Conservation (phyloP, 2,329 filamentous ascomycete genomes). For the Venturia carpophila region DNA sequence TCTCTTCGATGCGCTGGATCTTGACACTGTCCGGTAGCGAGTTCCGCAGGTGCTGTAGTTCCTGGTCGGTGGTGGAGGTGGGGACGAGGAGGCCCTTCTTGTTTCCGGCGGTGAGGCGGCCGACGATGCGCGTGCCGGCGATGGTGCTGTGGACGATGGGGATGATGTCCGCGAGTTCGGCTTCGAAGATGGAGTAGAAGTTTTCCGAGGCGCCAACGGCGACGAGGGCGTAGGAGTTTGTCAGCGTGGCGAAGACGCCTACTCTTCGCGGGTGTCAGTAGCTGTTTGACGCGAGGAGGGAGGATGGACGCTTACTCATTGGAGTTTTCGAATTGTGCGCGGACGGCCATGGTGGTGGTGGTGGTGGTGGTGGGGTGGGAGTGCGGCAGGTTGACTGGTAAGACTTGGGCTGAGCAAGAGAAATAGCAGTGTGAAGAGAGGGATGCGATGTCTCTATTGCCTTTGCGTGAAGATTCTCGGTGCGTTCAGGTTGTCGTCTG, state of each 20-base stretch:
- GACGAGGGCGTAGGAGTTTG: constrained; percentile 93
- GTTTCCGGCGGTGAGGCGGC: constrained; percentile 91
- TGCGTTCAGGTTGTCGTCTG: not conserved
- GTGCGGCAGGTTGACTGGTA: constrained; percentile 3
- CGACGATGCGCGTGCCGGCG: constrained; percentile 91
- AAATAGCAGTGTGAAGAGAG: not conserved
- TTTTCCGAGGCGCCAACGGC: constrained; percentile 94
- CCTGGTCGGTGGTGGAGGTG: constrained; percentile 93
- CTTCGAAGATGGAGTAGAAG: constrained; percentile 91
- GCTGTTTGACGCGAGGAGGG: constrained; percentile 15
- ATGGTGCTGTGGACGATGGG: constrained; percentile 96
- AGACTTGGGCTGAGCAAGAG: not conserved
- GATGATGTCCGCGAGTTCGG: constrained; percentile 93
- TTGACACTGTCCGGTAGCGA: constrained; percentile 84
- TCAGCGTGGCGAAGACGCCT: constrained; percentile 92
- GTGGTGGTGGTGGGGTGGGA: not conserved
- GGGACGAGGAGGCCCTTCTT: constrained; percentile 94
- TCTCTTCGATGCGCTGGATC: constrained; percentile 96
- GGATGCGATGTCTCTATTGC: not conserved
- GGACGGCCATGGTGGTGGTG: constrained; percentile 41
- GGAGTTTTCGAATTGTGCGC: constrained; percentile 73
- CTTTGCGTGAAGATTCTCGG: not conserved
- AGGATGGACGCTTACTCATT: constrained; percentile 60
- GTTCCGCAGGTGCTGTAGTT: constrained; percentile 94
- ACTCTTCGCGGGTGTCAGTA: constrained; percentile 52